Conservation (phyloP, 2,329 filamentous ascomycete species). For the Chaetomiaceae sp. region DNA sequence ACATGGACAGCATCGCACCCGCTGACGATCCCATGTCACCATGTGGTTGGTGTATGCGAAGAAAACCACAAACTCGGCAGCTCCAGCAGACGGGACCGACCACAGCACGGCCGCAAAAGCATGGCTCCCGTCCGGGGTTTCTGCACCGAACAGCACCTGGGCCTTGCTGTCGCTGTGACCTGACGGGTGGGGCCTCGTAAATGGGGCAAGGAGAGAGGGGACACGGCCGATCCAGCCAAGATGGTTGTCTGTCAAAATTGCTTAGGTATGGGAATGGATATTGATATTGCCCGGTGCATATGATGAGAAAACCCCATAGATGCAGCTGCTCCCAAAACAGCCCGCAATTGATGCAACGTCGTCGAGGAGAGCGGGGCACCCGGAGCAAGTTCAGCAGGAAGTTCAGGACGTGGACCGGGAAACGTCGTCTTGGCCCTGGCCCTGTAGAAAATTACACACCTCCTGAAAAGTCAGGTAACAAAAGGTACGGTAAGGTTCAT, state of each 20-base stretch:
- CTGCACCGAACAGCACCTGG: too few species aligned
- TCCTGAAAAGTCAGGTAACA: too few species aligned
- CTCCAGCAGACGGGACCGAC: background rate
- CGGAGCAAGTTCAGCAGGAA: background rate
- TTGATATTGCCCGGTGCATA: too few species aligned
- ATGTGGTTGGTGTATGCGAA: constrained; percentile 7
- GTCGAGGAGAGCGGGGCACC: background rate
- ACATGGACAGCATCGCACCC: constrained; percentile 18
- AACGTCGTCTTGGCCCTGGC: constrained; percentile 19
- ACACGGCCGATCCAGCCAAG: background rate
- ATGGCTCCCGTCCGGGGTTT: constrained; percentile 4
- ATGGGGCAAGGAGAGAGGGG: too few species aligned
- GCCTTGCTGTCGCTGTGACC: too few species aligned
- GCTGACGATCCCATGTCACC: constrained; percentile 20
- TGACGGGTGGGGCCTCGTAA: too few species aligned
- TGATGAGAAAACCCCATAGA: too few species aligned
- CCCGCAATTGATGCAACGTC: constrained; percentile 2
- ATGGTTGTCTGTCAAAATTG: too few species aligned
- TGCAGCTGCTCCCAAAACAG: background rate
- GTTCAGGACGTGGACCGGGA: constrained; percentile 13
- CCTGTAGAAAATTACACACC: too few species aligned
- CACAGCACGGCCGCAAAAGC: constrained; percentile 14
- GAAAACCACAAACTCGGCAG: constrained; percentile 1
- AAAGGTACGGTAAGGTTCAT: too few species aligned
- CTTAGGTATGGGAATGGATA: too few species aligned